Base-by-base conservation (phyloP, 208 protist species). In the Leishmania tropica region DNA sequence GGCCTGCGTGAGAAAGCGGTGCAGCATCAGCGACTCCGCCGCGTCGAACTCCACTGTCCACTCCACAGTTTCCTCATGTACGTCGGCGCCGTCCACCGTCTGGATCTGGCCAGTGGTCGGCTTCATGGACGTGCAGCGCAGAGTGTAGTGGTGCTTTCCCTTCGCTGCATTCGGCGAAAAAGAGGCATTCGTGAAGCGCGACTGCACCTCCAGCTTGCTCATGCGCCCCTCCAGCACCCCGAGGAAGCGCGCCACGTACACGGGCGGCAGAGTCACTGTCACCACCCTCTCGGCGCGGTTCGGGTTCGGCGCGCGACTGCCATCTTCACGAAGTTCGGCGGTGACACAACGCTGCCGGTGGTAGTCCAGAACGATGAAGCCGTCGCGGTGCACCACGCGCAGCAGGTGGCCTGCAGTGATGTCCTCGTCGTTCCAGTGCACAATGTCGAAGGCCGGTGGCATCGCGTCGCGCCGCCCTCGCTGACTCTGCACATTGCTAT, bases 201-300 rank as follows among this genome's bases (percentile, higher is more conserved):
- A 95, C 67, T 95, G 91, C 76, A 97, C 87, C 79, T 96, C 92
- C 19, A 92, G 87, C 71, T 86, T 84, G 42, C 88, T 85, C 77
- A 84, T 85, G 51, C 92, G 90, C n/a, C 92, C 94, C 81, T 97
- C 92, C 76, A 97, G 89, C 76, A 97, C 94, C 21, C 86, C 83
- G 54, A 97, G 89, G 60, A 97, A 92, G 48, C 94, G 94, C 35
- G 94, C 94, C 19, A 94, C 93, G 91, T 96, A 97, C 19, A 95
- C 91, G 1, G 92, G 91, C 8, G 94, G 91, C 77, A 97, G 86
- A 42, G 91, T 89, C 72, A 96, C 91, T 2, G 92, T 91, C 37
- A 96, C 94, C 65, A 93, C 86, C 51, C 85, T 88, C 88, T 96
- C 91, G 3, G 92, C 89, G 53, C 89, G 81, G 85, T 83, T 62